Evolutionary conservation across 1,284 basidiomycete species (phyloP).

Genomic region (Cryptococcus amylolentus): DNA sequence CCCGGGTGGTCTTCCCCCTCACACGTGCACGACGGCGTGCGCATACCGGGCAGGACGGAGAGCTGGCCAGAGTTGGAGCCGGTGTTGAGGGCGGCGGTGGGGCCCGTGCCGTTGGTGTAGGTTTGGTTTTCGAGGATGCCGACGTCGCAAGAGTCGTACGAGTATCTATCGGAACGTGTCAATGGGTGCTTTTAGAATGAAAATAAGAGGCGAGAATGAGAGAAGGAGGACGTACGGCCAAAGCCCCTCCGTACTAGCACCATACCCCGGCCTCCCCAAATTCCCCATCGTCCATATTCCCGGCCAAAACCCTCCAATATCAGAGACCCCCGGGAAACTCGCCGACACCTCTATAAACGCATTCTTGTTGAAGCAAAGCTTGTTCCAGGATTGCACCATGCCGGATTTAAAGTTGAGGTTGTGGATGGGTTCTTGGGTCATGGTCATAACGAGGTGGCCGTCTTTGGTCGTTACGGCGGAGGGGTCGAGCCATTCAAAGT

Average conservation of each 20-base stretch:
- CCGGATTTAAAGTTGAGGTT: constrained; percentile 66
- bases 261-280: constrained; percentile 51
- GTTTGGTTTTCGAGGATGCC: constrained; percentile 50
- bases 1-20: constrained; percentile 63
- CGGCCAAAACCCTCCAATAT: constrained; percentile 53
- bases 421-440: constrained; percentile 64
- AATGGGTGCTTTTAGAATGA: neutral
- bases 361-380: constrained; percentile 77
- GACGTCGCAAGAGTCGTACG: constrained; percentile 43
- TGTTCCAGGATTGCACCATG: constrained; percentile 57
- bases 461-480: constrained; percentile 69
- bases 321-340: constrained; percentile 38
- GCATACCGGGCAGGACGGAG: constrained; percentile 53
- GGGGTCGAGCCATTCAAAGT: constrained; percentile 79
- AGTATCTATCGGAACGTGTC: constrained; percentile 25
- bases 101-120: constrained; percentile 41
- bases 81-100: constrained; percentile 41
- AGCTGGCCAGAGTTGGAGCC: constrained; percentile 33
- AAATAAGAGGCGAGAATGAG: constrained; percentile 1
- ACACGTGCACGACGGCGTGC: constrained; percentile 55
- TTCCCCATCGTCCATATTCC: constrained; percentile 53
- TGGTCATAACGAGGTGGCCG: constrained; percentile 75
- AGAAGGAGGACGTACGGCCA: constrained; percentile 47
- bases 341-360: constrained; percentile 46
- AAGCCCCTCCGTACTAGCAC: constrained; percentile 66